Evolutionary conservation across 768 basidiomycete genomes (phyloP), one percentile per base, ranked within the genome.

Genomic region (Cubamyces sp.): DNA sequence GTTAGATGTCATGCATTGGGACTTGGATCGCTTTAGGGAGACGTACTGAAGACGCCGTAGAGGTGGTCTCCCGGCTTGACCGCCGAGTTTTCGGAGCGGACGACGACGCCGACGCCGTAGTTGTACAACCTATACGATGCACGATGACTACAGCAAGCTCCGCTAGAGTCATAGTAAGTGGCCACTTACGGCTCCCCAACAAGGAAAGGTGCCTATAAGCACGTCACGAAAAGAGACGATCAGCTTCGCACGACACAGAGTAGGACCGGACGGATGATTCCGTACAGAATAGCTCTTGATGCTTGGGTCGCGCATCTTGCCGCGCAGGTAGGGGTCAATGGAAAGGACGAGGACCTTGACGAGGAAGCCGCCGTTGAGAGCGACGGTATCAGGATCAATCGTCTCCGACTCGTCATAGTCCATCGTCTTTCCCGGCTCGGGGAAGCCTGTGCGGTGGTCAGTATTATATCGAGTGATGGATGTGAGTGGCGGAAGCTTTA

Each of bases 341-440:
- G 68, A 66, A 25, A 72, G 53, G 1, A 63, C 64, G 25, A 73
- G 65, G n/a, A 57, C 61, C 66, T 74, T 73, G 34, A 72, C 59
- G 42, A 74, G 67, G 61, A 69, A 65, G 1, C 74, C 74, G 40
- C 73, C 73, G 34, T 69, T 62, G 11, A 71, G 66, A 7, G 66
- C 65, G 9, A 61, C 68, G 26, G 48, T 70, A 16, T 73, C 72
- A 14, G 67, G 57, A 50, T 73, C 72, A 39, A 74, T 73, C 0
- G 67, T 70, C 60, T 69, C 37, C 19, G 68, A 65, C 21, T 53
- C 66, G 37, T 71, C 72, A 54, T 72, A 66, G 12, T 68, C 52
- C 21, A 64, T 66, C 12, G 72, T 73, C 64, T 70, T 70, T 8
- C 71, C 72, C 23, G 72, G 72, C n/a, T 68, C 69, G 7, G 73